phyloP scores from a whole-genome alignment of 768 basidiomycete species.

The Piloderma croceum region DNA sequence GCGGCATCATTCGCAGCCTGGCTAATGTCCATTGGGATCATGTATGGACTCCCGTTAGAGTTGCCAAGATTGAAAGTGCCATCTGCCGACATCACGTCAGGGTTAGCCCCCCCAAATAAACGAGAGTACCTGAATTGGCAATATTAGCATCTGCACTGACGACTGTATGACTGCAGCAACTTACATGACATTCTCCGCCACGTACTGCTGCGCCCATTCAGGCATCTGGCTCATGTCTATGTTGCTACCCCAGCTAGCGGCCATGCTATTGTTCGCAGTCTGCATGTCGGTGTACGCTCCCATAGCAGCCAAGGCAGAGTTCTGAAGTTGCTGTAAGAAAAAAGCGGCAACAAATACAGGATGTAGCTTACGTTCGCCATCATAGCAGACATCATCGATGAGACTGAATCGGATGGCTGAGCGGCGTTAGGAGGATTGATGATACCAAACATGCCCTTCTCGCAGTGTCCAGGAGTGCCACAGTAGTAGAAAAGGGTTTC shows the following conservation, averaged over 20 bases:
- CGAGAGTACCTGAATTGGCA: slow-evolving; percentile 41
- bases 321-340: slow-evolving; percentile 27
- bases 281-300: slow-evolving; percentile 42
- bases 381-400: slow-evolving; percentile 46
- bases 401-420: slow-evolving; percentile 42
- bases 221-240: slow-evolving; percentile 55
- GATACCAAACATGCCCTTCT: slow-evolving; percentile 84
- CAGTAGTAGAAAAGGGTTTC: slow-evolving; percentile 74
- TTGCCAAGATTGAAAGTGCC: slow-evolving; percentile 47
- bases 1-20: slow-evolving; percentile 36
- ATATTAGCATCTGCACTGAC: neutral
- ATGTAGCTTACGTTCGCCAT: slow-evolving; percentile 35
- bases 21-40: slow-evolving; percentile 56
- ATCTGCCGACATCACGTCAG: slow-evolving; percentile 44
- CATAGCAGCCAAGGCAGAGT: slow-evolving; percentile 53
- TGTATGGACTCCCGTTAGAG: slow-evolving; percentile 41
- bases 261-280: slow-evolving; percentile 43
- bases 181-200: slow-evolving; percentile 56
- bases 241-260: slow-evolving; percentile 56
- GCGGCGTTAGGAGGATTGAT: slow-evolving; percentile 58
- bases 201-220: slow-evolving; percentile 41
- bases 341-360: slow-evolving; percentile 3
- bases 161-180: slow-evolving; percentile 4
- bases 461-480: slow-evolving; percentile 62
- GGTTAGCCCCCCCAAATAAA: slow-evolving; percentile 41